phyloP scores from a whole-genome alignment of 768 basidiomycete genomes.

The Suillus subalutaceus region DNA sequence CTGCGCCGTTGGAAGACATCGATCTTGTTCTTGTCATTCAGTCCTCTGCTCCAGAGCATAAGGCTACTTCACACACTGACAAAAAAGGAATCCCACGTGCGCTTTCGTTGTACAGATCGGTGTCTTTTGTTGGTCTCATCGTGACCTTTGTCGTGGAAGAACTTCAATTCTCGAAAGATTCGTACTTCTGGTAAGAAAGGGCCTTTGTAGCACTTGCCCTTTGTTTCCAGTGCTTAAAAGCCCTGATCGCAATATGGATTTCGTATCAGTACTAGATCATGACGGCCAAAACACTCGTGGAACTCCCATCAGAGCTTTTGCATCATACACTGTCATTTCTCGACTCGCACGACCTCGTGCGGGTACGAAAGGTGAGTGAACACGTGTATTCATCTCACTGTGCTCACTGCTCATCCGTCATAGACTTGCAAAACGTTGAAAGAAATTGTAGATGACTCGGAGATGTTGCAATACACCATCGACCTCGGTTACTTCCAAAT shows the following conservation, averaged over 20 bases:
- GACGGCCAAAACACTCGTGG: slow-evolving; percentile 23
- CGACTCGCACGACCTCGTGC: slow-evolving; percentile 38
- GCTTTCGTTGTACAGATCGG: neutral
- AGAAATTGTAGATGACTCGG: slow-evolving; percentile 43
- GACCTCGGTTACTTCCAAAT: slow-evolving; percentile 52
- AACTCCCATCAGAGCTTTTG: slow-evolving; percentile 43
- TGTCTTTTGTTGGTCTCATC: no score
- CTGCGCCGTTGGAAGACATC: slow-evolving; percentile 16
- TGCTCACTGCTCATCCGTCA: neutral
- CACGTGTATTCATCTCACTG: slow-evolving; percentile 7
- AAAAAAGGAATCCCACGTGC: slow-evolving; percentile 6
- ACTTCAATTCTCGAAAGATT: no score
- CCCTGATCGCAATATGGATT: neutral
- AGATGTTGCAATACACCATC: slow-evolving; percentile 49
- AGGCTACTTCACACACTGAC: slow-evolving; percentile 2
- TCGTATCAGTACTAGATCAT: neutral
- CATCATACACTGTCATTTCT: slow-evolving; percentile 39
- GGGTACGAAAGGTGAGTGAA: slow-evolving; percentile 34
- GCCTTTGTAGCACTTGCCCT: neutral
- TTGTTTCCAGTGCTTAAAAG: neutral
- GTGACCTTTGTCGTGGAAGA: no score
- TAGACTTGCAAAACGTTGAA: slow-evolving; percentile 45
- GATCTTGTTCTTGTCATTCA: slow-evolving; percentile 5
- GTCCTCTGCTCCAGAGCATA: neutral
- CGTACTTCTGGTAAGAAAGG: no score